Evolutionary conservation across 192 early-diverging fungal species (phyloP).

Genomic region (Anaeromyces robustus): DNA sequence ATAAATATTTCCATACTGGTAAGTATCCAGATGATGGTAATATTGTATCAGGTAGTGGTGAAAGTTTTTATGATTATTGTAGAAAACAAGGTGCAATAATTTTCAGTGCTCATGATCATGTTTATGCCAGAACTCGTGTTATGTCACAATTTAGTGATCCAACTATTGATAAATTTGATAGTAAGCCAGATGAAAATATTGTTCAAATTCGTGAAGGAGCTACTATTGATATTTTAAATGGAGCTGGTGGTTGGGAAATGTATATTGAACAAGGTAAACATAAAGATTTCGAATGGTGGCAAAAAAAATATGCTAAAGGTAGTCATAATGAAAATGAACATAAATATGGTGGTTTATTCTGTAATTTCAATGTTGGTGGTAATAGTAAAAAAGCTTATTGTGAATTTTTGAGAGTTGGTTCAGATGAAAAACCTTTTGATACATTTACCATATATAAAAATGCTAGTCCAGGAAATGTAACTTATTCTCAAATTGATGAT

Average conservation of each 20-base stretch:
- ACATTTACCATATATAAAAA: background rate
- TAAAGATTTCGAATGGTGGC: background rate
- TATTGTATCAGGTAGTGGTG: background rate
- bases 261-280: background rate
- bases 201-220: background rate
- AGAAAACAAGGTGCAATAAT: background rate
- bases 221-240: background rate
- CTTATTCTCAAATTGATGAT: background rate
- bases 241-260: background rate
- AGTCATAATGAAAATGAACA: background rate
- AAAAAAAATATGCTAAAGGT: background rate
- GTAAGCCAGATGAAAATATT: background rate
- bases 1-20: background rate
- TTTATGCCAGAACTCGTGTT: background rate
- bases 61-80: background rate
- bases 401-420: background rate
- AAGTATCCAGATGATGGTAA: background rate
- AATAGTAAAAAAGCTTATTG: background rate
- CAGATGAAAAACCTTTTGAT: background rate
- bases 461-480: background rate
- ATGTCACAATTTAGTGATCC: background rate
- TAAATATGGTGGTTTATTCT: background rate
- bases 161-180: background rate
- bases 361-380: background rate
- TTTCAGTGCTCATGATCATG: background rate